These are phyloP conservation scores for Calonectria pauciramosa DNA, from an alignment of 2,329 filamentous ascomycete genomes.

Conservation along the genomic window DNA sequence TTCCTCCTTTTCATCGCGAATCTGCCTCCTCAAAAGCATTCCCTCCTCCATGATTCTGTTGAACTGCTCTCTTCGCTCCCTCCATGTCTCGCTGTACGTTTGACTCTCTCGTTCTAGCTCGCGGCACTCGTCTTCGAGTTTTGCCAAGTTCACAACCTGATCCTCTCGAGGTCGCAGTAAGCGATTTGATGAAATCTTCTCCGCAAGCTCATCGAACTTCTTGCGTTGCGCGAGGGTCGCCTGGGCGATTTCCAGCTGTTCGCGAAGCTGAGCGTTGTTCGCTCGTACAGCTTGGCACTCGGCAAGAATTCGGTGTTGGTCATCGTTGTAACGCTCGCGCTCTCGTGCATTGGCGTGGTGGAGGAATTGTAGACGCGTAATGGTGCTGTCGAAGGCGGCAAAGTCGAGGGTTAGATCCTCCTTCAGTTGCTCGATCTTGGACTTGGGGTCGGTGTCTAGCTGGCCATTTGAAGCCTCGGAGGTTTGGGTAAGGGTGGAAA, in stretches of 20 bases:
- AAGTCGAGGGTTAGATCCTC: slow-evolving; percentile 92
- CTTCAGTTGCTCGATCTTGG: slow-evolving; percentile 75
- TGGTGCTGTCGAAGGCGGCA: slow-evolving; percentile 86
- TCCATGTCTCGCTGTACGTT: slow-evolving; percentile 86
- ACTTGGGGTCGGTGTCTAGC: slow-evolving; percentile 59
- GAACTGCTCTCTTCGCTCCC: slow-evolving; percentile 88
- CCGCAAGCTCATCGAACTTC: slow-evolving; percentile 88
- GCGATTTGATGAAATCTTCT: slow-evolving; percentile 86
- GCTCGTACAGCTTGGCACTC: slow-evolving; percentile 84
- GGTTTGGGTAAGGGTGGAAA: slow-evolving; percentile 68
- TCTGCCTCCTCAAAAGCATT: slow-evolving; percentile 85
- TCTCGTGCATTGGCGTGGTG: slow-evolving; percentile 86
- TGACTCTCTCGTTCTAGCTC: slow-evolving; percentile 88
- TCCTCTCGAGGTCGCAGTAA: slow-evolving; percentile 88
- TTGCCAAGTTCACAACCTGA: slow-evolving; percentile 81
- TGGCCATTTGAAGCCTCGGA: slow-evolving; percentile 55
- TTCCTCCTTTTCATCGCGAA: slow-evolving; percentile 96
- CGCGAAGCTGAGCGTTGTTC: slow-evolving; percentile 78
- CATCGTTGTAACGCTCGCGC: slow-evolving; percentile 83
- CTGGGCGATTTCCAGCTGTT: slow-evolving; percentile 83
- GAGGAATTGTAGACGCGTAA: slow-evolving; percentile 90
- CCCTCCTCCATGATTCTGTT: slow-evolving; percentile 91
- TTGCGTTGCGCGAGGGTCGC: slow-evolving; percentile 83
- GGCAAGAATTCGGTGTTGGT: slow-evolving; percentile 83
- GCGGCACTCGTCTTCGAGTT: slow-evolving; percentile 88